Conservation (phyloP, 2,329 filamentous ascomycete genomes). For the Pleomassaria siparia region DNA sequence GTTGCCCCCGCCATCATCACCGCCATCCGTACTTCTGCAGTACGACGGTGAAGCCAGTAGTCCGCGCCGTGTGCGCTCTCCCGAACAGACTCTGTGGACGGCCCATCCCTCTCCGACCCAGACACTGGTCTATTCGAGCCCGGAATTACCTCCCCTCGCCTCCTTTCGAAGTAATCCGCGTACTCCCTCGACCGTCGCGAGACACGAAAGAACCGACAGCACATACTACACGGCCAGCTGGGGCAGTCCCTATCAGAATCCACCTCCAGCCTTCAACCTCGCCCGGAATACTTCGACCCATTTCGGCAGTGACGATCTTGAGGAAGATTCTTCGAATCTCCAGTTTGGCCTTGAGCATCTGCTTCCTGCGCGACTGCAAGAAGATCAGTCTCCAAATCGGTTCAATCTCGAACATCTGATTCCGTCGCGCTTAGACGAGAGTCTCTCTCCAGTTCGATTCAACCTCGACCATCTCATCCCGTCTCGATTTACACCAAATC, state of each 20-base stretch:
- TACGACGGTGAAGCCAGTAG: conserved; percentile 24
- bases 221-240: conserved; percentile 76
- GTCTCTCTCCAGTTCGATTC: conserved; percentile 39
- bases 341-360: conserved; percentile 44
- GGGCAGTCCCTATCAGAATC: conserved; percentile 84
- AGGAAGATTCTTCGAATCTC: conserved; percentile 38
- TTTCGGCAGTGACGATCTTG: conserved; percentile 43
- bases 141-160: conserved; percentile 43
- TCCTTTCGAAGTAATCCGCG: conserved; percentile 34
- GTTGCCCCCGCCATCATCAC: conserved; percentile 38
- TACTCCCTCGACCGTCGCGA: conserved; percentile 38
- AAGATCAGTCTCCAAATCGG: conserved; percentile 5
- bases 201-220: conserved; percentile 47
- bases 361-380: conserved; percentile 26
- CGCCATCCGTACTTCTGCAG: conserved; percentile 33
- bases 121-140: conserved; percentile 45
- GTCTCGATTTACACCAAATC: conserved; percentile 32
- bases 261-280: conserved; percentile 50
- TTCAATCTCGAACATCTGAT: conserved; percentile 19
- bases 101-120: conserved; percentile 42
- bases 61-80: conserved; percentile 29
- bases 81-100: conserved; percentile 42
- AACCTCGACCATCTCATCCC: conserved; percentile 44
- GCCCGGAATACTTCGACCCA: conserved; percentile 30
- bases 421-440: conserved; percentile 34